Evolutionary conservation across 176 grass and related monocot genomes (phyloP), one percentile per base, ranked within the genome.

Genomic region (maize (Zea mays)): DNA sequence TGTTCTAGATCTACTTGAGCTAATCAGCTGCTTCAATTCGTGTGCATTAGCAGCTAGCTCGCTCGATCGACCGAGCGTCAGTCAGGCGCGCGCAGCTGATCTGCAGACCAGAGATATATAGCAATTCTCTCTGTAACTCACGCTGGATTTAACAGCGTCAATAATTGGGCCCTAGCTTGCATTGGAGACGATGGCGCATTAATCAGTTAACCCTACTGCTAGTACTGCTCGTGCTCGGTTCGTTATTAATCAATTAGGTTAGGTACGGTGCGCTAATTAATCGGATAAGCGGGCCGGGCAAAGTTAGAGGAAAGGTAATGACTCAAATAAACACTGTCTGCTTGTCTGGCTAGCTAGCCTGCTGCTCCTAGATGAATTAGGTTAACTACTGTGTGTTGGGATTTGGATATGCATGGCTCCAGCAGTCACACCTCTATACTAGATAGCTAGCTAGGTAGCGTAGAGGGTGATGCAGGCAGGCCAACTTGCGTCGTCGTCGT

Each of bases 1-100:
- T 81, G 63, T 81, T 70, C 37, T 52, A 64, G 84, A 80, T 86
- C 83, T 76, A 41, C 34, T 78, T 41, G 67, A 4, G n/a, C 62
- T 60, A 78, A 65, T 48, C 16, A 76, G 58, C 69, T 43, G 43
- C 46, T 52, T 8, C 36, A 39, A n/a, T n/a, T n/a, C 27, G 27
- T 27, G 27, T 14, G 19, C 7, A 2, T 1, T 4, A 7, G 9
- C 34, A 27, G 27, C 27, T 27, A 27, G 27, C 27, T 27, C 0
- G 27, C 27, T 27, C 27, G 27, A 27, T 27, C 27, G 27, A 27
- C 27, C 27, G 27, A 27, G 27, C 27, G 27, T 27, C 56, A 16
- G 27, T 27, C 56, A 16, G 27, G 27, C 27, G 27, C 27, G 27
- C 27, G 21, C 7, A 17, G 41, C 10, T 14, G 17, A 48, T 41